phyloP scores from a whole-genome alignment of 2,329 filamentous ascomycete species.

The Pezicula carpinea region DNA sequence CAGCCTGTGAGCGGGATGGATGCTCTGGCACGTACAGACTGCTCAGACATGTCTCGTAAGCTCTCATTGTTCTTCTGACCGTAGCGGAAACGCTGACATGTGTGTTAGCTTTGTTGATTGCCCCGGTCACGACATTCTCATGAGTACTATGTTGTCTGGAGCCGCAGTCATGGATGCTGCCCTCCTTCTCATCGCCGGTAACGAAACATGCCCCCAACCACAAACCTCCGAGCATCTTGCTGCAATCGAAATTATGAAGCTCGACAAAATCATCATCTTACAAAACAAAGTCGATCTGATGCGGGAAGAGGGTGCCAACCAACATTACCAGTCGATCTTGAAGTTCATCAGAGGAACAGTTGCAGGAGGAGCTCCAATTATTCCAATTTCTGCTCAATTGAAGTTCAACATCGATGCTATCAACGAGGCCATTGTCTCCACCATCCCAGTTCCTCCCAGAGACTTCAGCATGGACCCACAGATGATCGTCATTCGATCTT shows the following conservation, averaged over 20 bases:
- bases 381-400: conserved; percentile 94
- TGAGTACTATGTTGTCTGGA: conserved; percentile 99
- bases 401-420: conserved; percentile 99
- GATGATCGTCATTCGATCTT: conserved; percentile 99
- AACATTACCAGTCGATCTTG: conserved; percentile 94
- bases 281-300: conserved; percentile 99
- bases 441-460: conserved; percentile 85
- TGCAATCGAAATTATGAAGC: conserved; percentile 99
- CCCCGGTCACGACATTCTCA: conserved; percentile 99
- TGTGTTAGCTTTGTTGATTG: conserved; percentile 83
- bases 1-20: conserved; percentile 89
- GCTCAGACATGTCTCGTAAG: conserved; percentile 87
- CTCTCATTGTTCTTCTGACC: conserved; percentile 19
- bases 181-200: conserved; percentile 91
- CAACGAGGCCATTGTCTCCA: conserved; percentile 92
- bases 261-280: conserved; percentile 98
- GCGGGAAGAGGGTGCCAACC: conserved; percentile 87
- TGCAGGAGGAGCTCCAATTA: conserved; percentile 89
- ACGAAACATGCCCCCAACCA: conserved; percentile 96
- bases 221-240: conserved; percentile 98
- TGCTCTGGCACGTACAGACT: conserved; percentile 84
- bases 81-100: conserved; percentile 20
- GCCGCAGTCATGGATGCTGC: conserved; percentile 99
- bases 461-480: conserved; percentile 91
- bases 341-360: conserved; percentile 99